Percentiles rank a stretch among this genome's conserved stretches.
Conservation (phyloP, 305 asterid genomes). For the Fraxinus albicans region DNA sequence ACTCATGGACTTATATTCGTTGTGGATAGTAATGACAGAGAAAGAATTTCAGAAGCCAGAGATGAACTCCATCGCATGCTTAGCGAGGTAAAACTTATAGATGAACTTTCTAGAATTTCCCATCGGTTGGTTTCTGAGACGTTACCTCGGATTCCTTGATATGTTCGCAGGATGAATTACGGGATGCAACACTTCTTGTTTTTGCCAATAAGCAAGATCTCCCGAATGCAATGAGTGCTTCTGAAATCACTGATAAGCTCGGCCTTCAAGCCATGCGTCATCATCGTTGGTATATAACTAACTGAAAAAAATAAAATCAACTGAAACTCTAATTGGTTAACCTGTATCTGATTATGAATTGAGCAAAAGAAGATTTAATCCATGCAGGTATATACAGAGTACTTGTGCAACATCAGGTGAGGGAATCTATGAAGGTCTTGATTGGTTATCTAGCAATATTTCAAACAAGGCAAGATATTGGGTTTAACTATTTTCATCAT, state of each 20-base stretch:
- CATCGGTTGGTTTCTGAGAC: background rate
- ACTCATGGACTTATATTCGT: constrained; percentile 55
- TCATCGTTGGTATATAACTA: constrained; percentile 38
- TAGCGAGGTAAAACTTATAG: constrained; percentile 31
- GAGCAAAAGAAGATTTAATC: background rate
- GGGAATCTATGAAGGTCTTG: constrained; percentile 61
- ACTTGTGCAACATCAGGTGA: constrained; percentile 52
- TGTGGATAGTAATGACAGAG: constrained; percentile 51
- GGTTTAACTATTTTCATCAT: background rate
- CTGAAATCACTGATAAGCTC: constrained; percentile 55
- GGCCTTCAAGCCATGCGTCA: constrained; percentile 46
- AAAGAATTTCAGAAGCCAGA: constrained; percentile 46
- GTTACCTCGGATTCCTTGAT: background rate
- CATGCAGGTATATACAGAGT: constrained; percentile 47
- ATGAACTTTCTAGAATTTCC: background rate
- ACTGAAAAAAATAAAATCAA: background rate
- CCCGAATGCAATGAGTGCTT: constrained; percentile 46
- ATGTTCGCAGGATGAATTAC: constrained; percentile 41
- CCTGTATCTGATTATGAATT: background rate
- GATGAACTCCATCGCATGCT: constrained; percentile 53
- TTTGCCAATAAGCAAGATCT: constrained; percentile 55
- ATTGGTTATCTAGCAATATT: constrained; percentile 49
- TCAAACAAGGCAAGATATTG: constrained; percentile 33
- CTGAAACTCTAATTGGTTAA: background rate
- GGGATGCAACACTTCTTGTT: constrained; percentile 43